Percentiles rank a stretch among this genome's conserved stretches.
Evolutionary conservation across 176 grass and related monocot species (phyloP).

Genomic region (Carex cristatella): DNA sequence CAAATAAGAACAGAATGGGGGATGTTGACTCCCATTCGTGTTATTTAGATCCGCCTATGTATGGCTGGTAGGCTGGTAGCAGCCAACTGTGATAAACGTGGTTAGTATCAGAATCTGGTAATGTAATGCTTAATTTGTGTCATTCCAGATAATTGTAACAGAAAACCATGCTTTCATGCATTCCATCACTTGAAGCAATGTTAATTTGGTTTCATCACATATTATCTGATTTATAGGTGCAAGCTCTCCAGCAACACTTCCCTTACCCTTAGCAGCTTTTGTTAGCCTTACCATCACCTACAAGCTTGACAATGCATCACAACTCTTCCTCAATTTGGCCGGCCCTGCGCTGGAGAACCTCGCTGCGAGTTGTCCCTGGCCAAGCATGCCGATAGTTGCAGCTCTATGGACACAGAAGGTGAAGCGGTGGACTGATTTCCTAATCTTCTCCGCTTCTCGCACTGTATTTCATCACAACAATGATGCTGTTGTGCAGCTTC

Average conservation of each 20-base stretch:
- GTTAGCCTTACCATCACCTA: slow-evolving; percentile 96
- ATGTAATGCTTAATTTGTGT: not conserved
- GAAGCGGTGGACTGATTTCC: slow-evolving; percentile 87
- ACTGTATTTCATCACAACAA: slow-evolving; percentile 97
- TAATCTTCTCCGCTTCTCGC: slow-evolving; percentile 86
- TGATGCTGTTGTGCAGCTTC: slow-evolving; percentile 70
- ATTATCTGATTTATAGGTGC: slow-evolving; percentile 46
- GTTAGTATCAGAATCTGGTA: not conserved
- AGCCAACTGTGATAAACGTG: too few species aligned
- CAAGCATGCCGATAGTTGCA: slow-evolving; percentile 95
- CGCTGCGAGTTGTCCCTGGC: slow-evolving; percentile 94
- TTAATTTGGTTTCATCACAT: not conserved
- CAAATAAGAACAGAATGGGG: too few species aligned
- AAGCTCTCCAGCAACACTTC: slow-evolving; percentile 72
- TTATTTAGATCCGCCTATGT: too few species aligned
- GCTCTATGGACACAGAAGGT: slow-evolving; percentile 95
- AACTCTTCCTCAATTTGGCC: slow-evolving; percentile 90
- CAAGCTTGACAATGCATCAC: slow-evolving; percentile 94
- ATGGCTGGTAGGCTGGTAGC: too few species aligned
- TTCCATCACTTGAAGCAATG: not conserved
- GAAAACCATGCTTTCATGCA: not conserved
- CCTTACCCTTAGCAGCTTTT: slow-evolving; percentile 85
- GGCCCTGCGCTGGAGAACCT: slow-evolving; percentile 94
- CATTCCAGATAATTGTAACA: not conserved
- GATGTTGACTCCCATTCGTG: too few species aligned